These are phyloP conservation scores for Tremella yokohamensis DNA, from an alignment of 768 basidiomycete genomes.

Conservation along the genomic window DNA sequence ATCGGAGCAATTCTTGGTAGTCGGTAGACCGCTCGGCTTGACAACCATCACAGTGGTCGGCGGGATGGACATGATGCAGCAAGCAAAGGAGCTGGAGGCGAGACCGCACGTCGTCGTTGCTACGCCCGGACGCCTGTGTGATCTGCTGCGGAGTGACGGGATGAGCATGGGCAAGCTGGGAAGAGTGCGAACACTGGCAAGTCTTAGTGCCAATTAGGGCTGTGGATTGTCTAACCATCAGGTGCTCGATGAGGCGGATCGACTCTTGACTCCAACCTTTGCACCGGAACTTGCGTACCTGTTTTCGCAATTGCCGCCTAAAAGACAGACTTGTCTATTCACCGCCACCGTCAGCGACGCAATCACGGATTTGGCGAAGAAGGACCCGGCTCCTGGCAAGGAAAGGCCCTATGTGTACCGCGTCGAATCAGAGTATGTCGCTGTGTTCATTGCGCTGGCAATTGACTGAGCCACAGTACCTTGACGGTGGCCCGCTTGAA, in stretches of 20 bases:
- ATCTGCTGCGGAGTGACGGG: conserved; percentile 68
- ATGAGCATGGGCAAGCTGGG: conserved; percentile 71
- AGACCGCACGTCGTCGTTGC: conserved; percentile 92
- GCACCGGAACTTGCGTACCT: conserved; percentile 75
- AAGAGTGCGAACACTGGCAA: conserved; percentile 76
- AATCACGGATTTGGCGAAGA: conserved; percentile 71
- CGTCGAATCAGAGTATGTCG: conserved; percentile 65
- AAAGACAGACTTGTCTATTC: conserved; percentile 94
- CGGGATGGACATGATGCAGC: conserved; percentile 97
- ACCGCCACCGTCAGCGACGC: conserved; percentile 89
- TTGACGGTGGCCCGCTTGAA: conserved; percentile 85
- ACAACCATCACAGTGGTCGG: conserved; percentile 88
- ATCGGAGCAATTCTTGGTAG: conserved; percentile 87
- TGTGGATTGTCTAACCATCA: conserved; percentile 44
- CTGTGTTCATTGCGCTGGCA: not conserved
- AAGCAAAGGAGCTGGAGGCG: conserved; percentile 77
- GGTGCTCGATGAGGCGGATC: conserved; percentile 96
- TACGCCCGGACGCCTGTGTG: conserved; percentile 91
- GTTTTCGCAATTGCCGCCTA: conserved; percentile 70
- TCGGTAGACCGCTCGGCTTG: conserved; percentile 75
- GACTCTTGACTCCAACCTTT: conserved; percentile 83
- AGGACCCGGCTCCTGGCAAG: conserved; percentile 74
- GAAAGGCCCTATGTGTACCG: conserved; percentile 80
- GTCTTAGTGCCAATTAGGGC: conserved; percentile 29
- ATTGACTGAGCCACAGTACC: conserved; percentile 56